These are phyloP conservation scores for Nymphaea thermarum DNA, from an alignment of 164 flowering plant species.

Conservation along the genomic window DNA sequence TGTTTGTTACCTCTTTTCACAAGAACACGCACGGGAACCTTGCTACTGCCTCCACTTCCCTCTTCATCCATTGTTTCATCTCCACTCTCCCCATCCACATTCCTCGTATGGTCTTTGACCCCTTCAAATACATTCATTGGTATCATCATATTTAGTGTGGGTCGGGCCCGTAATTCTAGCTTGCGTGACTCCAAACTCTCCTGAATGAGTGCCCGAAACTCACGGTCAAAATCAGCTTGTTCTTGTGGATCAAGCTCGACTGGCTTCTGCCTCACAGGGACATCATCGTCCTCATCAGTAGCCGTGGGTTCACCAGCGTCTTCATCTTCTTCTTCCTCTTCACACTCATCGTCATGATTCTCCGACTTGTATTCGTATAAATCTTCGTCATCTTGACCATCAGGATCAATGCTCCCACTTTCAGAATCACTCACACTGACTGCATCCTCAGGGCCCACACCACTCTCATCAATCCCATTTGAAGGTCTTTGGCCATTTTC, in stretches of 20 bases:
- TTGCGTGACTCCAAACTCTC: slow-evolving; percentile 90
- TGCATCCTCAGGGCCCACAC: slow-evolving; percentile 41
- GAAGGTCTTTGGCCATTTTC: slow-evolving; percentile 37
- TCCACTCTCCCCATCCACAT: slow-evolving; percentile 75
- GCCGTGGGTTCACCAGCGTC: slow-evolving; percentile 45
- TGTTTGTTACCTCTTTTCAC: slow-evolving; percentile 94
- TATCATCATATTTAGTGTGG: slow-evolving; percentile 76
- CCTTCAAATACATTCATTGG: slow-evolving; percentile 93
- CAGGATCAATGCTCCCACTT: slow-evolving; percentile 54
- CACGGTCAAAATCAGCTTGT: slow-evolving; percentile 78
- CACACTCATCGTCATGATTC: slow-evolving; percentile 42
- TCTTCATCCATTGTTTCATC: slow-evolving; percentile 79
- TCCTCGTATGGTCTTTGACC: slow-evolving; percentile 49
- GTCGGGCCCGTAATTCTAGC: slow-evolving; percentile 64
- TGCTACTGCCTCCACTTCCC: slow-evolving; percentile 31
- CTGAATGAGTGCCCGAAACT: slow-evolving; percentile 80
- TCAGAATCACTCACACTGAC: slow-evolving; percentile 70
- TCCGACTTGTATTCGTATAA: slow-evolving; percentile 41
- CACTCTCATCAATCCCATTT: slow-evolving; percentile 62
- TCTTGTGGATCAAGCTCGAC: slow-evolving; percentile 66
- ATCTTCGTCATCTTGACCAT: slow-evolving; percentile 50
- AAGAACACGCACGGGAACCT: slow-evolving; percentile 76
- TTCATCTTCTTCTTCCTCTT: slow-evolving; percentile 54
- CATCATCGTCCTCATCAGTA: slow-evolving; percentile 88
- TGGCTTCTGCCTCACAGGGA: slow-evolving; percentile 69